Conservation (phyloP, 345 rosid species). For the Atalantia buxifolia region DNA sequence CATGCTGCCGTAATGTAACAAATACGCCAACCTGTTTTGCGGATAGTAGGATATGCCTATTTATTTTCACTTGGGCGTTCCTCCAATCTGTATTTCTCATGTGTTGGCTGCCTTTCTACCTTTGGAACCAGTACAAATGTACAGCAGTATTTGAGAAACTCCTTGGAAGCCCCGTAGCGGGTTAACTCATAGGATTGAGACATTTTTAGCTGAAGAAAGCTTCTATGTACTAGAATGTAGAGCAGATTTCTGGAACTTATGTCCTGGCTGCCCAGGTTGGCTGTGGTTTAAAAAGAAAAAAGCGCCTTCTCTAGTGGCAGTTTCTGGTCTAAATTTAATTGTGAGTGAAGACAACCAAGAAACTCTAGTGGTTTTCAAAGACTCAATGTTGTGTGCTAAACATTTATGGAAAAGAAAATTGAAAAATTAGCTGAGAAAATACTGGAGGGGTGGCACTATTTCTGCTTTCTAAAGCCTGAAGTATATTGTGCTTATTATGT, state of each 20-base stretch:
- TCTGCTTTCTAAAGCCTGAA: not conserved
- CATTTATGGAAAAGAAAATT: conserved; percentile 6
- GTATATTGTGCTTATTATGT: not conserved
- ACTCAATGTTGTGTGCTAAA: conserved; percentile 32
- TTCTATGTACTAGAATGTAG: conserved; percentile 44
- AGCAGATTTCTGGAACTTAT: conserved; percentile 33
- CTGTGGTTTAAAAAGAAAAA: conserved; percentile 33
- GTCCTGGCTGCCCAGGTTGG: conserved; percentile 98
- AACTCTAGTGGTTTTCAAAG: conserved; percentile 20
- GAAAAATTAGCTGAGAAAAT: conserved; percentile 10
- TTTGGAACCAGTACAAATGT: conserved; percentile 27
- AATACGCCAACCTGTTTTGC: conserved; percentile 6
- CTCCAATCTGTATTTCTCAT: conserved; percentile 18
- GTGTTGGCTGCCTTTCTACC: conserved; percentile 19
- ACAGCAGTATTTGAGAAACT: conserved; percentile 33
- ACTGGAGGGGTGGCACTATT: conserved; percentile 1
- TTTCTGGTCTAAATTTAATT: conserved; percentile 42
- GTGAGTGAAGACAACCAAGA: conserved; percentile 16
- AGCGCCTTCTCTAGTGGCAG: conserved; percentile 96
- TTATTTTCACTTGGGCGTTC: conserved; percentile 15
- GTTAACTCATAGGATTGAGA: conserved; percentile 26
- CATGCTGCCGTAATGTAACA: conserved; percentile 51
- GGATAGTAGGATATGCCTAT: conserved; percentile 9
- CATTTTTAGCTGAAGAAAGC: conserved; percentile 29
- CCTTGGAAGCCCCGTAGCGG: conserved; percentile 17